phyloP scores from a whole-genome alignment of 2,329 filamentous ascomycete genomes.

The Sclerotinia nivalis region DNA sequence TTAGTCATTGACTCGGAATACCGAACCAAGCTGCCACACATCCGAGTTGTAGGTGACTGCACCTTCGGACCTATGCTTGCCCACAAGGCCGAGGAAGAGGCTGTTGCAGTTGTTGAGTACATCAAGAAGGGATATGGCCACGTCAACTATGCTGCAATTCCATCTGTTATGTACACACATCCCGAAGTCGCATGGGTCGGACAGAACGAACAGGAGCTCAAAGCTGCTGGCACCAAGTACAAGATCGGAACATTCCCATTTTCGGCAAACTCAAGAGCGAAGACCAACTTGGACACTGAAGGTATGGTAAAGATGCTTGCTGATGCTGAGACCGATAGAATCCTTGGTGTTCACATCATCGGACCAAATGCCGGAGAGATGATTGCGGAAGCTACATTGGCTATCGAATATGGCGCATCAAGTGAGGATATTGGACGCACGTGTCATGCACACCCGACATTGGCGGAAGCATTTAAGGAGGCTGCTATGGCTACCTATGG shows the following conservation, averaged over 20 bases:
- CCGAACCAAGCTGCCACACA: conserved; percentile 95
- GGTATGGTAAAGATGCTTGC: conserved; percentile 96
- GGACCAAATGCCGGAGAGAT: conserved; percentile 96
- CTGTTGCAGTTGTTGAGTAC: conserved; percentile 90
- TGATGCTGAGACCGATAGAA: conserved; percentile 93
- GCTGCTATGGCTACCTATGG: conserved; percentile 96
- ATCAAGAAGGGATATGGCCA: conserved; percentile 98
- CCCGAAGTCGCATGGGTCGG: conserved; percentile 99
- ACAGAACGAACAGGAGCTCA: conserved; percentile 94
- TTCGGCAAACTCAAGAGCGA: conserved; percentile 95
- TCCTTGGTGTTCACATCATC: conserved; percentile 95
- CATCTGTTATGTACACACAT: conserved; percentile 99
- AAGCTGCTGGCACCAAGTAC: conserved; percentile 87
- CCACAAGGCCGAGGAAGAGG: conserved; percentile 99
- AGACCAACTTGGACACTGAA: conserved; percentile 96
- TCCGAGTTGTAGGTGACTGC: conserved; percentile 92
- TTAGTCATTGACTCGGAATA: conserved; percentile 98
- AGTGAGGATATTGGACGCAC: conserved; percentile 94
- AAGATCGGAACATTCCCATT: conserved; percentile 94
- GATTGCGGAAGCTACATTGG: conserved; percentile 96
- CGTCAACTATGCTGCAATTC: conserved; percentile 98
- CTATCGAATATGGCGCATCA: conserved; percentile 93
- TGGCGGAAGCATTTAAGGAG: conserved; percentile 99
- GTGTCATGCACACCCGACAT: conserved; percentile 84
- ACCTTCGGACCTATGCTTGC: conserved; percentile 99